A percentile compares a stretch with the other conserved stretches of the same genome.
Conservation (phyloP, 2,329 filamentous ascomycete species). For the Colletotrichum tanaceti region DNA sequence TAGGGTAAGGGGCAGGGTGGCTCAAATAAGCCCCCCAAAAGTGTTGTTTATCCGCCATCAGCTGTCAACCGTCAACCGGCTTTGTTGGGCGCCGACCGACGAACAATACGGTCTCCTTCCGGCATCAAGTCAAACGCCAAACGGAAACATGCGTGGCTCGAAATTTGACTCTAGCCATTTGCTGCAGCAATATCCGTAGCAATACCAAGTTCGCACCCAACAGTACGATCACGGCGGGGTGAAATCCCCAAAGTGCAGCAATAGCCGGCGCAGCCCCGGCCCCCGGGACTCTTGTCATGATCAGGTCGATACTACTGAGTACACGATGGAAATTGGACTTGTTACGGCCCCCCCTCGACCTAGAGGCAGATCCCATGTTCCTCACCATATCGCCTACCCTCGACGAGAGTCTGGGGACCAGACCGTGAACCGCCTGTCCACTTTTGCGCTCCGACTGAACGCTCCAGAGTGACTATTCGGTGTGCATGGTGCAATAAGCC, state of each 20-base stretch:
- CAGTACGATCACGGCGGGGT: neutral
- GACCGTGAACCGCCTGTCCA: conserved; percentile 17
- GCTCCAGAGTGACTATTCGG: neutral
- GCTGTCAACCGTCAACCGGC: conserved; percentile 1
- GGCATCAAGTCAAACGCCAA: neutral
- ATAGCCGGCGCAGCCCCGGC: neutral
- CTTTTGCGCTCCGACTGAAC: neutral
- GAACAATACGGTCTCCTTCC: too few relatives aligned
- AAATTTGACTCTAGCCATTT: conserved; percentile 13
- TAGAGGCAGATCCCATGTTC: conserved; percentile 15
- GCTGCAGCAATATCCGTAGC: conserved; percentile 6
- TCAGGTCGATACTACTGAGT: conserved; percentile 11
- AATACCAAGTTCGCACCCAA: conserved; percentile 6
- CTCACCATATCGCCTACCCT: conserved; percentile 32
- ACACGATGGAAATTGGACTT: conserved; percentile 24
- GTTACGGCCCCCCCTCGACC: conserved; percentile 17
- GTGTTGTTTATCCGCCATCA: conserved; percentile 7
- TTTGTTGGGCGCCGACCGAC: neutral
- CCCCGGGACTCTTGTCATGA: neutral
- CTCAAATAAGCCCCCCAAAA: neutral
- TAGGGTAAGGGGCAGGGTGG: neutral
- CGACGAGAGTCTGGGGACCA: conserved; percentile 10
- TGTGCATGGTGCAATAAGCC: neutral
- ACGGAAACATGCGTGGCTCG: neutral
- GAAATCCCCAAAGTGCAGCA: neutral